Evolutionary conservation across 2,329 filamentous ascomycete species (phyloP).

Genomic region (Rutstroemia sydowiana): DNA sequence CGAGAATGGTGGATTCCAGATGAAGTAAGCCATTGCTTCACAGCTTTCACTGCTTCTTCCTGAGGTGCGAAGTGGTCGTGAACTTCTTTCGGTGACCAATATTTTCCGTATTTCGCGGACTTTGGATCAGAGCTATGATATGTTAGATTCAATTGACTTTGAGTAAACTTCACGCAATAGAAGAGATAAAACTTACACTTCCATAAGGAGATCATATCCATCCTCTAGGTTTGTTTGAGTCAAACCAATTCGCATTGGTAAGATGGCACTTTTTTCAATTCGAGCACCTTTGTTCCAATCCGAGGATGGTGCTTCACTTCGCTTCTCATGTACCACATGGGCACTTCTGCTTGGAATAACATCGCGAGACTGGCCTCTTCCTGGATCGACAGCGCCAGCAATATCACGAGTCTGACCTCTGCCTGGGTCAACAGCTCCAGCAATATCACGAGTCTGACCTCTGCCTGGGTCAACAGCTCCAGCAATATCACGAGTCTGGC

Average conservation of each 20-base stretch:
- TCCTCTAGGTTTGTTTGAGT: slow-evolving; percentile 38
- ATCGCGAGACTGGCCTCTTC: no score
- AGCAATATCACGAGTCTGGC: no score
- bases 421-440: no score
- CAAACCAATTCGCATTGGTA: slow-evolving; percentile 40
- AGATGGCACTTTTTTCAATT: slow-evolving; percentile 15
- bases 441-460: no score
- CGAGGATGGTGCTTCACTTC: slow-evolving; percentile 9
- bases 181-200: slow-evolving; percentile 18
- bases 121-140: slow-evolving; percentile 19
- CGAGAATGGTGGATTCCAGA: slow-evolving; percentile 28
- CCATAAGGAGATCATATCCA: slow-evolving; percentile 36
- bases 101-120: slow-evolving; percentile 16
- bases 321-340: slow-evolving; percentile 18
- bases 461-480: no score
- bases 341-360: slow-evolving; percentile 8
- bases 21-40: slow-evolving; percentile 30
- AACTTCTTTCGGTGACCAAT: slow-evolving; percentile 16
- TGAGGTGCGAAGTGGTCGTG: slow-evolving; percentile 30
- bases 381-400: no score
- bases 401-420: no score
- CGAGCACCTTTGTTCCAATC: slow-evolving; percentile 18
- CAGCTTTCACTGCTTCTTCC: slow-evolving; percentile 21
- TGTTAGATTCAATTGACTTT: not conserved
- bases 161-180: not conserved